phyloP scores from a whole-genome alignment of 441 rosid species.

The Euphorbia celastroides region DNA sequence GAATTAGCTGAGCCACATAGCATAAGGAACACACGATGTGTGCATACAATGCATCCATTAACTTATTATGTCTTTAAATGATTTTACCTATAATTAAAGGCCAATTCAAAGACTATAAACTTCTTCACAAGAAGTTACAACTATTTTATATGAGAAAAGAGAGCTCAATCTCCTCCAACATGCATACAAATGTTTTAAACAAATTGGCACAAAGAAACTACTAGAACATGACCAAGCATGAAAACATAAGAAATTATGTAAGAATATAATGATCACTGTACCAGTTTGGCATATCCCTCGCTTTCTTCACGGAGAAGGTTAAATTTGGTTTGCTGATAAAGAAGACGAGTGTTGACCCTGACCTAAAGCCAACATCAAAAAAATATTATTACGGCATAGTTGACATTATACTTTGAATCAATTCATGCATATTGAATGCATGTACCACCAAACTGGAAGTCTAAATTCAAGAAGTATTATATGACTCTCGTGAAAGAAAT shows the following conservation, averaged over 20 bases:
- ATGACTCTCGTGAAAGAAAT: too few relatives aligned
- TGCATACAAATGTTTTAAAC: neutral
- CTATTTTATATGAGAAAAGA: neutral
- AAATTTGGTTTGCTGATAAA: slow-evolving; percentile 98
- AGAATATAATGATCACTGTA: slow-evolving; percentile 26
- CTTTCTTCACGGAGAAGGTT: slow-evolving; percentile 99
- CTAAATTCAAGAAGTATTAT: neutral
- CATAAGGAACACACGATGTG: neutral
- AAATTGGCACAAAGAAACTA: neutral
- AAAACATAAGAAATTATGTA: neutral
- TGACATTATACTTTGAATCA: slow-evolving; percentile 1
- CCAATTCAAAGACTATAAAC: neutral
- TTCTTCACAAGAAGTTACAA: neutral
- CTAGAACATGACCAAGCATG: neutral
- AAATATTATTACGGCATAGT: neutral
- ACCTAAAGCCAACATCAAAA: slow-evolving; percentile 57
- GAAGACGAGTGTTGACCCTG: slow-evolving; percentile 97
- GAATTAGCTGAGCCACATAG: neutral
- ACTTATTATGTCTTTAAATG: neutral
- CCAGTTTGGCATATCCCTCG: slow-evolving; percentile 99
- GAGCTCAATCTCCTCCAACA: neutral
- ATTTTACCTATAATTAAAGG: neutral
- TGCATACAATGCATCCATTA: neutral
- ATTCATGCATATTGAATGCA: neutral
- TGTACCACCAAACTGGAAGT: neutral